Percentiles rank a stretch among this genome's conserved stretches.
Conservation (phyloP, 2,329 filamentous ascomycete genomes). For the Penicillium corylophilum region DNA sequence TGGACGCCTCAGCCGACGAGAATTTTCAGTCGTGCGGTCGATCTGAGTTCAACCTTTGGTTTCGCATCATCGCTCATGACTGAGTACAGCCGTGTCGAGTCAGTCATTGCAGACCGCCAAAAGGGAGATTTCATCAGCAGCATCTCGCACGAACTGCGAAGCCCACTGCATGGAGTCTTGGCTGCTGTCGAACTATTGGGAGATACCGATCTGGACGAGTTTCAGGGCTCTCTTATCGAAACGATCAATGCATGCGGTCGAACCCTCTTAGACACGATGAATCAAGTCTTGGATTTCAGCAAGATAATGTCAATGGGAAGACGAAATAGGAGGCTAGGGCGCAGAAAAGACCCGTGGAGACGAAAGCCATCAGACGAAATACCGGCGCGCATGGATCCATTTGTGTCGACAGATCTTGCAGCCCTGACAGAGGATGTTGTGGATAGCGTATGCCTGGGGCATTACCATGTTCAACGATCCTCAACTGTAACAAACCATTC, state of each 20-base stretch:
- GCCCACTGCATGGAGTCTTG: slow-evolving; percentile 45
- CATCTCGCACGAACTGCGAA: slow-evolving; percentile 53
- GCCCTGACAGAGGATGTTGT: slow-evolving; percentile 27
- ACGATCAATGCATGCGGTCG: slow-evolving; percentile 51
- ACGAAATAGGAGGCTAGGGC: background rate
- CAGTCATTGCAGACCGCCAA: slow-evolving; percentile 40
- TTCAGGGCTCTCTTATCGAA: slow-evolving; percentile 42
- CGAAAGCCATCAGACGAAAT: background rate
- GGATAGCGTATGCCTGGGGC: slow-evolving; percentile 23
- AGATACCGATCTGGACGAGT: slow-evolving; percentile 40
- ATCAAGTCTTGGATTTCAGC: slow-evolving; percentile 33
- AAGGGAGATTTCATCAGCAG: slow-evolving; percentile 54
- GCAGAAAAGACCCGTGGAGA: slow-evolving; percentile 7
- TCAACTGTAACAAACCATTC: background rate
- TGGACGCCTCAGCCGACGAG: slow-evolving; percentile 28
- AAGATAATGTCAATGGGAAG: slow-evolving; percentile 27
- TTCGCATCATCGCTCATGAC: slow-evolving; percentile 39
- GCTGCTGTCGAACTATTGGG: slow-evolving; percentile 50
- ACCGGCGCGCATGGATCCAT: slow-evolving; percentile 1
- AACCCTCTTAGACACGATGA: slow-evolving; percentile 50
- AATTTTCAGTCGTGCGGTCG: slow-evolving; percentile 22
- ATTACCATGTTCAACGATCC: slow-evolving; percentile 9
- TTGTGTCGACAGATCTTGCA: slow-evolving; percentile 22
- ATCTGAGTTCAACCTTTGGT: slow-evolving; percentile 34
- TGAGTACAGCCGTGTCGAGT: slow-evolving; percentile 37